Conservation (phyloP, 805 yeast species). For the Metschnikowia bowlesiae region DNA sequence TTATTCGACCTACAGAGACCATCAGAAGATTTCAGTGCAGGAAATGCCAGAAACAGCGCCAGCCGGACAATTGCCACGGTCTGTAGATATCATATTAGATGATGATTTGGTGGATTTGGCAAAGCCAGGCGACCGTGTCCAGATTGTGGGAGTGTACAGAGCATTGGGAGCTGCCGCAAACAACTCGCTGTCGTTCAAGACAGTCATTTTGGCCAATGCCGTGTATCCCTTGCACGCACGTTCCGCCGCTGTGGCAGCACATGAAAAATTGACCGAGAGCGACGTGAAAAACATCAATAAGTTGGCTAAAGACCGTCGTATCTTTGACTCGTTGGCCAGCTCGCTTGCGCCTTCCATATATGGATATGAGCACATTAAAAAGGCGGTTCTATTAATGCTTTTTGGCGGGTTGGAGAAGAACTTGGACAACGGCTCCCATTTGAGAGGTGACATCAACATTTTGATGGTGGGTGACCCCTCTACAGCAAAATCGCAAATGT, state of each 20-base stretch:
- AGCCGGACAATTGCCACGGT: slow-evolving; percentile 94
- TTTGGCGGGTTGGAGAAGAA: slow-evolving; percentile 94
- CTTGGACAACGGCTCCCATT: slow-evolving; percentile 89
- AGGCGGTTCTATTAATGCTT: slow-evolving; percentile 85
- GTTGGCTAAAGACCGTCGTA: slow-evolving; percentile 62
- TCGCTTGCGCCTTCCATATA: slow-evolving; percentile 95
- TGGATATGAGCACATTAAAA: slow-evolving; percentile 87
- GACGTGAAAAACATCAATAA: slow-evolving; percentile 86
- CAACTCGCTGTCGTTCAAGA: slow-evolving; percentile 66
- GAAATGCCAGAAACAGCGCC: slow-evolving; percentile 98
- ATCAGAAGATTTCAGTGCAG: slow-evolving; percentile 88
- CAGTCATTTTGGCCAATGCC: slow-evolving; percentile 84
- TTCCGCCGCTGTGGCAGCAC: slow-evolving; percentile 77
- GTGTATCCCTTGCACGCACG: slow-evolving; percentile 84
- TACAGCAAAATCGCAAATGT: slow-evolving; percentile 94
- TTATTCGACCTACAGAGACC: slow-evolving; percentile 85
- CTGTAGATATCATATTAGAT: slow-evolving; percentile 87
- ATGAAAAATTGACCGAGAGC: slow-evolving; percentile 63
- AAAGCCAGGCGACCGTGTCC: slow-evolving; percentile 95
- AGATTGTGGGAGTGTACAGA: slow-evolving; percentile 88
- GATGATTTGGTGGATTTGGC: slow-evolving; percentile 89
- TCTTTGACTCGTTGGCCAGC: slow-evolving; percentile 74
- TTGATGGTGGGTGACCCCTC: slow-evolving; percentile 99
- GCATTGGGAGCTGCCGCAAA: slow-evolving; percentile 73
- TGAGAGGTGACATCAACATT: slow-evolving; percentile 95